Evolutionary conservation across 805 yeast species (phyloP), one percentile per base, ranked within the genome.

Genomic region (Vanderwaltozyma polyspora): DNA sequence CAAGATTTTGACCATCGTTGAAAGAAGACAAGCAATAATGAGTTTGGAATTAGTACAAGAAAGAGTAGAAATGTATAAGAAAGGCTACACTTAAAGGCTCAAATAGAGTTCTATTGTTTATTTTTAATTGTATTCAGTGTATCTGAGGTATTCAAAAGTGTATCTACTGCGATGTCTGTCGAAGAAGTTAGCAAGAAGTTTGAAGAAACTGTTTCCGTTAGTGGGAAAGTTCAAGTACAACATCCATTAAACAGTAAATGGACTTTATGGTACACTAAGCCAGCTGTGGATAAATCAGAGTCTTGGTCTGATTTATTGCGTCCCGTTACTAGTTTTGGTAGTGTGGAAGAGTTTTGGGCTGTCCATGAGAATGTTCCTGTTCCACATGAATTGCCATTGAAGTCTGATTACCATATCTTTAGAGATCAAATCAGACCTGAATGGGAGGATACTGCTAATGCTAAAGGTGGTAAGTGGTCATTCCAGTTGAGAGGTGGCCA

Each of bases 291-390:
- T 53, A 69, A 67, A 44, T 66, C 66, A 45, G 94, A 85, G 64
- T 75, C 83, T 51, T 89, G 97, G 97, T 73, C 83, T 36, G 94
- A 87, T 53, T 71, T 86, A 45, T 71, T 89, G 55, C 86, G 86
- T 66, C 93, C 95, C 39, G 91, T 89, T 32, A 89, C 86, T 47
- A 75, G 91, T 17, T 85, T 89, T 51, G 72, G 77, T 35, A 77
- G 95, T 11, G 97, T 89, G 33, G 98, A 89, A 67, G 96, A 87
- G 62, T 89, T 91, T 67, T 89, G 98, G 98, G 98, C 97, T 19
- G 81, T 89, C 45, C 83, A 75, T 68, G 87, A 89, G 63, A 80
- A 93, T 29, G 78, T 89, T 48, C 96, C 97, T 46, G 76, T 76
- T 49, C 94, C 94, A 32, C 74, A 76, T 43, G 94, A 86, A 57